These are phyloP conservation scores for Rozella allomycis DNA, from an alignment of 371 early-diverging fungal species.

Conservation along the genomic window DNA sequence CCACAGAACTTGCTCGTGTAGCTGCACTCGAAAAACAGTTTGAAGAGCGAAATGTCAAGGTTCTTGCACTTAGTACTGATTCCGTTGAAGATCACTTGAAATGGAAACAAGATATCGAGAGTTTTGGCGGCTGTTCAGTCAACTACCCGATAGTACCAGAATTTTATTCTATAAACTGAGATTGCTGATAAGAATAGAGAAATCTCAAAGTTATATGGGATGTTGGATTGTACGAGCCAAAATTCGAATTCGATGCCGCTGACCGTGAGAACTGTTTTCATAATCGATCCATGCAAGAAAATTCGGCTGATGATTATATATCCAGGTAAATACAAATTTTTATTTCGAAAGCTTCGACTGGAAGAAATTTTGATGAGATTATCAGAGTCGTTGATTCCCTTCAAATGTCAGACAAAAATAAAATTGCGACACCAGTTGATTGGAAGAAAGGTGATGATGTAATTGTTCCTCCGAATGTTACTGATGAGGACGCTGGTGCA, in stretches of 20 bases:
- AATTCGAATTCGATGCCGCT: slow-evolving; percentile 37
- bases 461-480: slow-evolving; percentile 64
- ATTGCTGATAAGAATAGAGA: slow-evolving; percentile 69
- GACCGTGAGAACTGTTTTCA: slow-evolving; percentile 82
- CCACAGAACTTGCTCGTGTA: slow-evolving; percentile 77
- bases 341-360: slow-evolving; percentile 31
- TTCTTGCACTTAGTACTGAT: slow-evolving; percentile 80
- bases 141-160: slow-evolving; percentile 2
- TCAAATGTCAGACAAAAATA: slow-evolving; percentile 60
- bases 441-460: slow-evolving; percentile 74
- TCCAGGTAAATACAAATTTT: slow-evolving; percentile 23
- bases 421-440: slow-evolving; percentile 80
- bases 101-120: slow-evolving; percentile 76
- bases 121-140: neutral
- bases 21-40: slow-evolving; percentile 56
- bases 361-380: slow-evolving; percentile 88
- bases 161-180: too few species aligned
- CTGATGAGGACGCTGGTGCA: slow-evolving; percentile 62
- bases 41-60: slow-evolving; percentile 53
- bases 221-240: slow-evolving; percentile 50
- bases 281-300: slow-evolving; percentile 73
- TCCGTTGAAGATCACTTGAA: slow-evolving; percentile 47
- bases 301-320: slow-evolving; percentile 72
- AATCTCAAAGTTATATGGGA: slow-evolving; percentile 68
- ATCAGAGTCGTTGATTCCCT: slow-evolving; percentile 74